These are phyloP conservation scores for Alternaria conjuncta DNA, from an alignment of 2,329 filamentous ascomycete genomes.

Conservation along the genomic window DNA sequence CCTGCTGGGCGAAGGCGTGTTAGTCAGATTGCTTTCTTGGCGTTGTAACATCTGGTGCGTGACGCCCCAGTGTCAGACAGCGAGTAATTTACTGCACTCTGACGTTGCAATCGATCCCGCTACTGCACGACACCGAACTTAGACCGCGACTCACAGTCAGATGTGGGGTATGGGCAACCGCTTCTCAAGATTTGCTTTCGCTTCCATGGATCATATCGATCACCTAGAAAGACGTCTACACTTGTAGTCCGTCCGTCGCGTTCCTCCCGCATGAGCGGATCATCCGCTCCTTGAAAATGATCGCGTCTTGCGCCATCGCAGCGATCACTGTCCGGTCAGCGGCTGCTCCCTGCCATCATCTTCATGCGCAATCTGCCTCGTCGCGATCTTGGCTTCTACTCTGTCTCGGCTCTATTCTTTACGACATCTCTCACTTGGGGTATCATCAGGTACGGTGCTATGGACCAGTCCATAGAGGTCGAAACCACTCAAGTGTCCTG, in stretches of 20 bases:
- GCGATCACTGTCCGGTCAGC: slow-evolving; percentile 6
- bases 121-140: slow-evolving; percentile 6
- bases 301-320: slow-evolving; percentile 13
- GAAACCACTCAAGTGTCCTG: not conserved
- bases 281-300: slow-evolving; percentile 1
- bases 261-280: slow-evolving; percentile 8
- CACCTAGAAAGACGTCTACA: not conserved
- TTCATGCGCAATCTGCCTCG: not conserved
- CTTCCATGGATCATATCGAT: not conserved
- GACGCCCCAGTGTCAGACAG: not conserved
- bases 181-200: not conserved
- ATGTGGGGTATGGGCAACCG: not conserved
- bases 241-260: not conserved
- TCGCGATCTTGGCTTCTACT: slow-evolving; percentile 5
- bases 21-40: not conserved
- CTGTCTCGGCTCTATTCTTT: slow-evolving; percentile 9
- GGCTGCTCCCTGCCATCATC: slow-evolving; percentile 1
- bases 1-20: not conserved
- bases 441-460: not conserved
- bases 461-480: not conserved
- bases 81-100: not conserved
- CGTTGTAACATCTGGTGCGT: not conserved
- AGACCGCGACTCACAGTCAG: not conserved
- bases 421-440: not conserved
- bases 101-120: slow-evolving; percentile 3